phyloP scores from a whole-genome alignment of 2,329 filamentous ascomycete genomes.

The Calonectria pauciramosa region DNA sequence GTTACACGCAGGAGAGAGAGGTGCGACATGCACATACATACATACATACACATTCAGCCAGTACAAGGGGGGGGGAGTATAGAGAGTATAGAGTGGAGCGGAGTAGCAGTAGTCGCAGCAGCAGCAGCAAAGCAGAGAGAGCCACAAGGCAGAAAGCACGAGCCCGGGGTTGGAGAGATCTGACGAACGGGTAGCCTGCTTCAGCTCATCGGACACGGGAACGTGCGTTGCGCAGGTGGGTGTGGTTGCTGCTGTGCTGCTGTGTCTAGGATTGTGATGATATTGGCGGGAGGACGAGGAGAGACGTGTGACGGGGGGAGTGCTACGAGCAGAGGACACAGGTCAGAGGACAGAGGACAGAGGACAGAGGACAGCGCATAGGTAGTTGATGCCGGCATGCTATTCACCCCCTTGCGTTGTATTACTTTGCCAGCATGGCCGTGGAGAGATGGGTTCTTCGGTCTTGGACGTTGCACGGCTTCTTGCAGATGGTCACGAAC shows the following conservation, averaged over 20 bases:
- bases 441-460: not conserved
- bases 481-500: constrained; percentile 20
- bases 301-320: not conserved
- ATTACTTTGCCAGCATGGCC: not conserved
- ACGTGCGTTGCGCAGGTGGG: constrained; percentile 40
- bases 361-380: not conserved
- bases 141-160: constrained; percentile 14
- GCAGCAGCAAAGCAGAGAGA: not conserved
- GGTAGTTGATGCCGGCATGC: not conserved
- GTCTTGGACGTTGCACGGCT: not conserved
- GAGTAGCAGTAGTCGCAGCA: not conserved
- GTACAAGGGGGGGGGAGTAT: not conserved
- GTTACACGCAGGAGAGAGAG: constrained; percentile 6
- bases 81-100: not conserved
- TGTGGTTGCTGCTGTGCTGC: constrained; percentile 8
- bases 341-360: not conserved
- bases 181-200: constrained; percentile 46
- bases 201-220: constrained; percentile 48
- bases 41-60: not conserved
- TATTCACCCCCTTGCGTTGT: not conserved
- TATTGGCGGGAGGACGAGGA: constrained; percentile 11
- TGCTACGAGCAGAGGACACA: not conserved
- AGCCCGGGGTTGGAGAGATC: constrained; percentile 35
- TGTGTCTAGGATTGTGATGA: constrained; percentile 17
- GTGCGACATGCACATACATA: not conserved